phyloP scores from a whole-genome alignment of 495 filamentous ascomycete genomes.

The Hypoxylon fuscum region DNA sequence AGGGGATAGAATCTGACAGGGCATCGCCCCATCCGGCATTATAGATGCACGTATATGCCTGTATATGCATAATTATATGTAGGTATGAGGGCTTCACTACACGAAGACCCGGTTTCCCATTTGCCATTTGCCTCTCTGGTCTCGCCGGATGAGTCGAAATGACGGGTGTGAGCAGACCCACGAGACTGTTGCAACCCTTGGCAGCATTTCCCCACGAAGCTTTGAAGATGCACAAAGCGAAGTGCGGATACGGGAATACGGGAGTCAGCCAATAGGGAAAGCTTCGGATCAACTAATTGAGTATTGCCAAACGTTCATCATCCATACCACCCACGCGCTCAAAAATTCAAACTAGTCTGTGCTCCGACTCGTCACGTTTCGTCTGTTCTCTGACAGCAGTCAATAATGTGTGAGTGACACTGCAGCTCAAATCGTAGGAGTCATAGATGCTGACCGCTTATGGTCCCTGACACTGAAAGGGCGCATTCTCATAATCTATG shows the following conservation, averaged over 20 bases:
- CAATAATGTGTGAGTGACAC: too few species aligned
- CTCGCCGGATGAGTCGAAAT: conserved; percentile 19
- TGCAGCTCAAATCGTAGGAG: too few species aligned
- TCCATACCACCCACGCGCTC: too few species aligned
- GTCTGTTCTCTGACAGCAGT: too few species aligned
- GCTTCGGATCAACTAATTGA: neutral
- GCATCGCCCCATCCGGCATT: neutral
- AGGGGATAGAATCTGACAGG: conserved; percentile 2
- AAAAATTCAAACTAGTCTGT: too few species aligned
- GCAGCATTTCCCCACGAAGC: conserved; percentile 23
- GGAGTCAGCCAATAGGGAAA: conserved; percentile 10
- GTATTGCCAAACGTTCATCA: neutral
- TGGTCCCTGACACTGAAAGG: too few species aligned
- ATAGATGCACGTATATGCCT: conserved; percentile 4
- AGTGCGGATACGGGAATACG: conserved; percentile 2
- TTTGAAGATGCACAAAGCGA: conserved; percentile 24
- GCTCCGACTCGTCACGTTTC: too few species aligned
- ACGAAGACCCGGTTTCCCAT: neutral
- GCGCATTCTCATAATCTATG: too few species aligned
- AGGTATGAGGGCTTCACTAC: neutral
- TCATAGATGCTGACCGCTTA: too few species aligned
- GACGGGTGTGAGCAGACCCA: conserved; percentile 10
- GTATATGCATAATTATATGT: conserved; percentile 3
- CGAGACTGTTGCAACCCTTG: conserved; percentile 6
- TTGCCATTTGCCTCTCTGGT: neutral